Evolutionary conservation across 495 filamentous ascomycete genomes (phyloP), one percentile per base, ranked within the genome.

Genomic region (Hypoxylon crocopeplum): DNA sequence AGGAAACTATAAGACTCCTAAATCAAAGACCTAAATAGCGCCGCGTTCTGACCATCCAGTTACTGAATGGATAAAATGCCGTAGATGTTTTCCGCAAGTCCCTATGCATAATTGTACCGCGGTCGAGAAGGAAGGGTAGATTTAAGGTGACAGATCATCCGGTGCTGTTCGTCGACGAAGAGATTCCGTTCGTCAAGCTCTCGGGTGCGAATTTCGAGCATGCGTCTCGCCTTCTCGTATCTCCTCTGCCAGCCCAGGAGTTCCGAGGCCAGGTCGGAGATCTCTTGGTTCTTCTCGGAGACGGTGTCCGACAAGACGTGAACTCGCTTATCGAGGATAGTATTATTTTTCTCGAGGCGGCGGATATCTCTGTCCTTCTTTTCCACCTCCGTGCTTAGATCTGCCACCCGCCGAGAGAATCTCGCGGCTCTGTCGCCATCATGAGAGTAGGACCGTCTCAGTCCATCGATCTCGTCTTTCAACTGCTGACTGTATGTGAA

Each of bases 371-470:
- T 34, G 7, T 51, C 56, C 21, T 66, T 62, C n/a, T 27, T 13
- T 1, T 62, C 63, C 8, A 64, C 15, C 42, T 73, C 66, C n/a
- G 52, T 48, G 5, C 39, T 46, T 2, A 69, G 37, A 6, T 38
- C 53, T 2, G 39, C 49, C 2, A 65, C 46, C 3, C 51, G 48
- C 3, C 61, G 46, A 3, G 47, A 54, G 16, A 54, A 58, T 2
- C 37, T 20, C 17, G 42, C 55, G 7, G 34, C 2, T 17, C 25
- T 54, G 25, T 68, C 51, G 44, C 56, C 38, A 11, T 66, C 63
- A 29, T 53, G 59, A 2, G 48, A 37, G 48, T 29, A 33, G 20
- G 52, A 46, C 11, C 50, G 29, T 30, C 40, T 41, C 4, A 70
- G 47, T 6, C 30, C 44, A 5, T 53, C 41, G 34, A 59, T 40